Conservation (phyloP, 2,329 filamentous ascomycete species). For the Meredithiella fracta region DNA sequence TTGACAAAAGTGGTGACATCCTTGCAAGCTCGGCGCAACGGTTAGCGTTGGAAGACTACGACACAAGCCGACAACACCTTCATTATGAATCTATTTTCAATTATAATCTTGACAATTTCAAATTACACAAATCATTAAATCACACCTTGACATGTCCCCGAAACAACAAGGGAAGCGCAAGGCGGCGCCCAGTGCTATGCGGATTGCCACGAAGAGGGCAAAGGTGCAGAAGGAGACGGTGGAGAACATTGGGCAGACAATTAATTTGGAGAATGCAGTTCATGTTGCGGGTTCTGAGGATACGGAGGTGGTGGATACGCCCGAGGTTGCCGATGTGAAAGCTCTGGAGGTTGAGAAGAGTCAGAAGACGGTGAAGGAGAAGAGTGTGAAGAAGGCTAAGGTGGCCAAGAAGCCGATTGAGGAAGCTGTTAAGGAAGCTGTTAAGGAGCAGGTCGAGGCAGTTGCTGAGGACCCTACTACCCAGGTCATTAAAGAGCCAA, state of each 20-base stretch:
- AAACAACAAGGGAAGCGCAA: slow-evolving; percentile 1
- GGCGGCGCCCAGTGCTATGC: neutral
- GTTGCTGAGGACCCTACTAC: too few species aligned
- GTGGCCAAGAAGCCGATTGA: neutral
- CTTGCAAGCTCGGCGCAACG: too few species aligned
- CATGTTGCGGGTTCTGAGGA: neutral
- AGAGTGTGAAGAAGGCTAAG: neutral
- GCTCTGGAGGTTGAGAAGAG: slow-evolving; percentile 15
- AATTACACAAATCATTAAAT: neutral
- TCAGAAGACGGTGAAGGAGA: neutral
- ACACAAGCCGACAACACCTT: too few species aligned
- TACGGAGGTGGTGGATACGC: neutral
- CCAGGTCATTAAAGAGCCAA: too few species aligned
- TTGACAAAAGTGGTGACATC: too few species aligned
- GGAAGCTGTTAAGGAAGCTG: too few species aligned
- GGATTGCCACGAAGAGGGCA: slow-evolving; percentile 1
- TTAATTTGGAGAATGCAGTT: neutral
- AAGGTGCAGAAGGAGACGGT: neutral
- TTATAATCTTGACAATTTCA: too few species aligned
- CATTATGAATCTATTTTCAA: too few species aligned
- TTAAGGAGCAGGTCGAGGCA: too few species aligned
- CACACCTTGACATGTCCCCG: neutral
- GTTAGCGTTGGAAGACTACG: too few species aligned
- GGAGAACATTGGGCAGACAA: slow-evolving; percentile 2
- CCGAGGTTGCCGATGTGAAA: neutral